Evolutionary conservation across 164 flowering plant genomes (phyloP).

Genomic region (Stephania cephalantha): DNA sequence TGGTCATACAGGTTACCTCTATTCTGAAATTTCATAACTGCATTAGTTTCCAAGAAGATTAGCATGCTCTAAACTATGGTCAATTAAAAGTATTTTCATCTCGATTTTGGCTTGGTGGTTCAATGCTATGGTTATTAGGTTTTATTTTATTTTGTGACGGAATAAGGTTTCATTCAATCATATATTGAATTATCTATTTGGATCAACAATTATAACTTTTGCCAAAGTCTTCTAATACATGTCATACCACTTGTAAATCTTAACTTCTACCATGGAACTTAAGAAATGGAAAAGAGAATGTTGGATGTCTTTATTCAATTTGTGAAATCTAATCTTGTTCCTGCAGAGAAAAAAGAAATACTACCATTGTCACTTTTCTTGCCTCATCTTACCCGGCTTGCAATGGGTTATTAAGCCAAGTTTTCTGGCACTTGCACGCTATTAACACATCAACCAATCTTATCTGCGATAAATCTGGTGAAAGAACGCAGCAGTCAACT

Average conservation of each 20-base stretch:
- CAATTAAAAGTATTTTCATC: neutral
- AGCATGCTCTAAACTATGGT: neutral
- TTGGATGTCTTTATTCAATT: no score
- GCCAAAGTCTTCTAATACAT: neutral
- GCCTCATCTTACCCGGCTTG: no score
- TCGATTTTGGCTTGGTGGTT: neutral
- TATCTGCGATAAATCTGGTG: no score
- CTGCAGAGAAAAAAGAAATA: no score
- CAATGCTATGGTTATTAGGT: neutral
- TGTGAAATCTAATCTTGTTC: no score
- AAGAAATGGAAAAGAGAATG: neutral
- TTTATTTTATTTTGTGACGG: neutral
- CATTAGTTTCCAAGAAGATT: neutral
- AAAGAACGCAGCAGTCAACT: no score
- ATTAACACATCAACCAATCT: no score
- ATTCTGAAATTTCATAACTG: neutral
- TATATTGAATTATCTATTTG: neutral
- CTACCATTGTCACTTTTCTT: no score
- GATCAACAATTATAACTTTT: neutral
- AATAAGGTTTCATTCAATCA: neutral
- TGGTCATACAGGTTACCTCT: constrained; percentile 83
- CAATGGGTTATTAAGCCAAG: no score
- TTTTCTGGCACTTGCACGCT: no score
- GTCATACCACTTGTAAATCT: neutral
- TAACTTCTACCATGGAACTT: neutral